Evolutionary conservation across 1,284 basidiomycete species (phyloP).

Genomic region (Ceraceosorus guamensis): DNA sequence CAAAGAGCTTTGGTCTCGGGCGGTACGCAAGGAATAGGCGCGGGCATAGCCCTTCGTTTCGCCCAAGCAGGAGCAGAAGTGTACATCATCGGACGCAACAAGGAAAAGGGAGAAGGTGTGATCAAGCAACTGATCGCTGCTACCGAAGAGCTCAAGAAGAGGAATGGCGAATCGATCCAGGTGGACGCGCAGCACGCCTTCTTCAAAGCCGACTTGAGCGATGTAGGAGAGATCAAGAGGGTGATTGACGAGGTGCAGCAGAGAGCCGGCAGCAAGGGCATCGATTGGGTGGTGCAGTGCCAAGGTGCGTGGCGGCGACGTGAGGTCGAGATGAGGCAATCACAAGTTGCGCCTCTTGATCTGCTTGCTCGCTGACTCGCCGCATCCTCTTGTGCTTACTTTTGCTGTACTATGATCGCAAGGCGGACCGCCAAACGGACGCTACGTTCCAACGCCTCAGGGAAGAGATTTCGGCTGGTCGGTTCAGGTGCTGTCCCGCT

Average conservation of each 20-base stretch:
- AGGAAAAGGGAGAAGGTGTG: conserved; percentile 32
- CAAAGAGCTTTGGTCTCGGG: conserved; percentile 27
- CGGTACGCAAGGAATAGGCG: conserved; percentile 40
- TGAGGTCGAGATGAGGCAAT: neutral
- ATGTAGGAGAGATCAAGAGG: conserved; percentile 27
- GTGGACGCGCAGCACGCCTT: conserved; percentile 33
- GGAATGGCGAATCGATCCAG: conserved; percentile 5
- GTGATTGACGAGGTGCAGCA: conserved; percentile 26
- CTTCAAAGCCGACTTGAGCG: conserved; percentile 48
- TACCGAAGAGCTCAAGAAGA: conserved; percentile 17
- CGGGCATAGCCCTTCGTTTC: conserved; percentile 33
- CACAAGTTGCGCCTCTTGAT: neutral
- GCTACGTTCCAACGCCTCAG: conserved; percentile 8
- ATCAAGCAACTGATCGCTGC: conserved; percentile 33
- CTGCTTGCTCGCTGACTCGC: neutral
- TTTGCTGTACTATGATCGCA: neutral
- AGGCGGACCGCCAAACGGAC: conserved; percentile 21
- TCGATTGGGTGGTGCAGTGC: conserved; percentile 48
- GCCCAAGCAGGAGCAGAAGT: conserved; percentile 44
- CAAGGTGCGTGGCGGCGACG: conserved; percentile 33
- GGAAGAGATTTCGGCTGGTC: conserved; percentile 45
- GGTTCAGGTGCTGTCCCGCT: conserved; percentile 48
- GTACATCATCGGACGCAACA: conserved; percentile 48
- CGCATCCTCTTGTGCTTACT: neutral
- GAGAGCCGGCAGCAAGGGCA: conserved; percentile 29